Base-by-base conservation (phyloP, 2,329 filamentous ascomycete species). In the Trichoderma endophyticum region DNA sequence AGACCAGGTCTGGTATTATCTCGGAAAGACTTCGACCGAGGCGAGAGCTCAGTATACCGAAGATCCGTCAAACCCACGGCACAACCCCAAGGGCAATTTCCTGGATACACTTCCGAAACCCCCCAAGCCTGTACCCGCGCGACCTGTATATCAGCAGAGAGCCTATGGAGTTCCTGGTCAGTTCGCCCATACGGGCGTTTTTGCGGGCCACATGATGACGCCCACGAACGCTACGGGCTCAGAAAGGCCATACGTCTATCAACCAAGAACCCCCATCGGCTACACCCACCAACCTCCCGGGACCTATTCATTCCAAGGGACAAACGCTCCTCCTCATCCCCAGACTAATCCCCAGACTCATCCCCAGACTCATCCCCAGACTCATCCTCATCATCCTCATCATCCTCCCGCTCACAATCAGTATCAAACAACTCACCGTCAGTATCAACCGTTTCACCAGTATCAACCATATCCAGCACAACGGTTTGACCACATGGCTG, bases 21-120 rank as follows among this genome's bases (percentile, higher is more conserved):
- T 99, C 73, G 93, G 93, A 36, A 90, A 90, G 79, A 89, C 88
- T 24, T 98, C 95, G 26, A 98, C 95, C 7, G 95, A 98, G 78
- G 92, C 94, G 69, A 94, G 91, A 80, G 91, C 94, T 30, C 94
- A 97, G 80, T 99, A 96, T 82, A 97, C 95, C 5, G 93, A 96
- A 77, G 90, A 97, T 81, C 89, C 87, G 57, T 74, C 78, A 9
- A 85, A 81, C 14, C 86, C 82, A n/a, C 83, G 84, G 60, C 87
- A 93, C 80, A 93, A 93, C 73, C 83, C 86, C 2, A 91, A 88
- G 81, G 90, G 90, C 75, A 92, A 92, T 78, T 95, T 92, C 80
- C 81, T 94, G 78, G 91, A 93, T 60, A 90, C 91, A 2, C 84
- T 94, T 67, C 89, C 84, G 66, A 89, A 88, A 75, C 84, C 86